Base-by-base conservation (phyloP, 1,284 basidiomycete species). In the Fomitiporia mediterranea region DNA sequence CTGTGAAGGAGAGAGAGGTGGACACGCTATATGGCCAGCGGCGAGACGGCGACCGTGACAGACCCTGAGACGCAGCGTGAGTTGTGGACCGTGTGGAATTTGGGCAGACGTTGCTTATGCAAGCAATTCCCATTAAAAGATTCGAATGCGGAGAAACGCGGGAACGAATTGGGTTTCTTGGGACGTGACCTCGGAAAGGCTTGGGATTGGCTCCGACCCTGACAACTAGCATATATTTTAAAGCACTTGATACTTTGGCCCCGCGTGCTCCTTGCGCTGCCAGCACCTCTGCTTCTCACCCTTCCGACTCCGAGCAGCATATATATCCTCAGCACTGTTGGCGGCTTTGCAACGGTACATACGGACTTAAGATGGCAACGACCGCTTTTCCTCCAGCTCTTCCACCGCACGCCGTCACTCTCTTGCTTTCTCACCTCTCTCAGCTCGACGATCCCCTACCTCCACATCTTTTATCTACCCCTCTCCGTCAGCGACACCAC, bases 401-500 rank as follows among this genome's bases (percentile, higher is more conserved):
- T 63, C 64, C 70, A 60, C 65, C 69, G 55, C 71, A 68, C 48
- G 65, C 72, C 8, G 65, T 82, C 54, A 66, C 75, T 51, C 66
- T 79, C 58, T 64, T 83, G 40, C 77, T 89, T 23, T 74, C 79
- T 62, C 80, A 83, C 67, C 80, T 87, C 55, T 69, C 72, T n/a
- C 79, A 81, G 7, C 71, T 81, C 57, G 65, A 68, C 23, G 69
- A 71, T 7, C 72, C 76, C 0, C 67, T 89, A 34, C 86, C 86
- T 1, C 69, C 74, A 0, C 77, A 84, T 65, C 74, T 89, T 49
- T 63, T 89, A 55, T 86, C 86, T 2, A 69, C 67, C 4, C 69
- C 79, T 28, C 76, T 89, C 34, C 72, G 75, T 2, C 80, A 86
- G 66, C 75, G 87, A 40, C 87, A 88, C 64, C 77, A 79, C 65